Base-by-base conservation (phyloP, 1,284 basidiomycete species). In the Blastosporella zonata region DNA sequence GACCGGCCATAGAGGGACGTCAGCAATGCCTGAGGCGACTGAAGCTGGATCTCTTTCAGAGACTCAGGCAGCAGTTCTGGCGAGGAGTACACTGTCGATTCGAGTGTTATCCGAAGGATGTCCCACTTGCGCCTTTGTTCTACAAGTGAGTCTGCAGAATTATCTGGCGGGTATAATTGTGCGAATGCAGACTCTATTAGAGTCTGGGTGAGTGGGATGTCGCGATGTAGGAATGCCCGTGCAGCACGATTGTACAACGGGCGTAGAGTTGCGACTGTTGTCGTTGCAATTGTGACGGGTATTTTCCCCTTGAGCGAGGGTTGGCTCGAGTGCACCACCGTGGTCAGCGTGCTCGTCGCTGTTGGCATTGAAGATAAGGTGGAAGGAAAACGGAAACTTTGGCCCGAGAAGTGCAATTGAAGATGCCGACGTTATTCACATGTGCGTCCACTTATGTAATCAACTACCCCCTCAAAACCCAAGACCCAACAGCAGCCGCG, bases 41-140 rank as follows among this genome's bases (percentile, higher is more conserved):
- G 73, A 22, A 78, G 61, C 6, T 81, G 67, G 43, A 76, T 73
- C 13, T 73, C 69, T 21, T 75, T 73, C 29, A 87, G 66, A 0
- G 72, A 52, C 7, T 72, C 63, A 0, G 84, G 82, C 20, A 85
- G 62, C 6, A 64, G 60, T 3, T 72, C 65, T 0, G 82, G 79
- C 0, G 84, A 74, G 6, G 77, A 65, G 60, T 84, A 87, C 23
- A 87, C 67, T 0, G 84, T 88, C 0, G 83, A 81, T 62, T 91
- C 88, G 52, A 90, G 75, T 0, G 87, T 90, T 55, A 91, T 83
- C 18, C 88, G 77, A 3, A 91, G 78, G 46, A 91, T 81, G 57
- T 91, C 88, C 89, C 89, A 91, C 69, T 89, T 90, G 44, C 82
- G 72, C 13, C 87, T 76, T 52, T 81, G 73, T 10, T 75, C 70